These are phyloP conservation scores for Boletus edulis DNA, from an alignment of 768 basidiomycete genomes.

Conservation along the genomic window DNA sequence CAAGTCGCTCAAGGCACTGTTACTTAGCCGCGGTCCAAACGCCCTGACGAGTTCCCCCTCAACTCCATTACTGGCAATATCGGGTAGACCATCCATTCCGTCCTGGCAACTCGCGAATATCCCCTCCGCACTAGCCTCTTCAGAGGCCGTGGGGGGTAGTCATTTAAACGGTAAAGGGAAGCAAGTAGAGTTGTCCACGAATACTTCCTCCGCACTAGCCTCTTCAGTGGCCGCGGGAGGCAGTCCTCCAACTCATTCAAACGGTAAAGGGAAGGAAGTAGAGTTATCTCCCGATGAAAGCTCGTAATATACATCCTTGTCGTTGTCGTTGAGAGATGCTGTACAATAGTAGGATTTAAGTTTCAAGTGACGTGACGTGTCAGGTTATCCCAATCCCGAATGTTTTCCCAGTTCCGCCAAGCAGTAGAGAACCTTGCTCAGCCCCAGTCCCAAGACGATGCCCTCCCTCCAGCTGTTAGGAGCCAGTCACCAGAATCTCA, in stretches of 20 bases:
- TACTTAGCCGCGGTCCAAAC: conserved; percentile 69
- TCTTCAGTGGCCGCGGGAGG: conserved; percentile 12
- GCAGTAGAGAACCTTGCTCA: conserved; percentile 71
- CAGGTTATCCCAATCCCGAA: conserved; percentile 23
- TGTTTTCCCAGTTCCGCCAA: conserved; percentile 76
- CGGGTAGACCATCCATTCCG: conserved; percentile 75
- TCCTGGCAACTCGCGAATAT: conserved; percentile 80
- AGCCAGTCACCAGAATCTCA: conserved; percentile 37
- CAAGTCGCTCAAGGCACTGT: conserved; percentile 87
- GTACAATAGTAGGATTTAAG: no score
- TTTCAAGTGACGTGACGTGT: no score
- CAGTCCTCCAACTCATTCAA: neutral
- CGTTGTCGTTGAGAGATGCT: no score
- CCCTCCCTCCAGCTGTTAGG: conserved; percentile 28
- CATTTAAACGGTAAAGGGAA: no score
- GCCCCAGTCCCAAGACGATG: conserved; percentile 35
- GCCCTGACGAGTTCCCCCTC: conserved; percentile 45
- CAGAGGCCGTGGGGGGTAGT: conserved; percentile 11
- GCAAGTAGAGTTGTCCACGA: conserved; percentile 44
- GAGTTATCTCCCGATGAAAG: conserved; percentile 24
- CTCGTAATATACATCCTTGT: conserved; percentile 13
- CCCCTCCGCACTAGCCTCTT: conserved; percentile 19
- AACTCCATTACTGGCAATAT: conserved; percentile 47
- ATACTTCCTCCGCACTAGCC: conserved; percentile 26
- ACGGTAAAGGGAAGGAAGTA: conserved; percentile 31